Evolutionary conservation across 371 early-diverging fungal species (phyloP), one percentile per base, ranked within the genome.

Genomic region (Mucor sp.): DNA sequence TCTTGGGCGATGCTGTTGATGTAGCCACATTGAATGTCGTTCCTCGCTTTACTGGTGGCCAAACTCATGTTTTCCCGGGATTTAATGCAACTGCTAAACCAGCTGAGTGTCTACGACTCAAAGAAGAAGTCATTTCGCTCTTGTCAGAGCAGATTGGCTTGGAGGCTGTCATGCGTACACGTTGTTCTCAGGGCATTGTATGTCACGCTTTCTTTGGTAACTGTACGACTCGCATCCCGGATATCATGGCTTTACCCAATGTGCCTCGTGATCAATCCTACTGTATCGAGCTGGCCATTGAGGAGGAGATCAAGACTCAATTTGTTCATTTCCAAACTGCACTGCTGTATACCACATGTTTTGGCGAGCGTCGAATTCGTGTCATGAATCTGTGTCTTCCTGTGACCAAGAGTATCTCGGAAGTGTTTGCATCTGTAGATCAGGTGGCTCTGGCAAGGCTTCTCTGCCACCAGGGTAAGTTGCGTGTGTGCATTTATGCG

Each of bases 301-400:
- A 95, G 33, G 97, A 97, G 58, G 90, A 89, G 43, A 74, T 98
- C 50, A 89, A 89, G 41, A 82, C 87, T 6, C 85, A 91, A 0
- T 88, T 91, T 7, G 92, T 94, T 9, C 97, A 94, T 77, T 93
- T 99, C 88, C 99, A 99, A 80, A 93, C 98, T 3, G 99, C 99
- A 2, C 77, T 99, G 39, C 81, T 99, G 47, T 94, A 97, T 69
- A 99, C 97, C 6, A 91, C 91, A 1, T 83, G 88, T 28, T 80
- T 74, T 60, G 90, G 90, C 32, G 97, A 98, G 77, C 89, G 99
- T 30, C 91, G 98, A 47, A 99, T 99, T 72, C 90, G 99, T 58
- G 97, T 99, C 1, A 73, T 97, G 43, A 99, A 99, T 0, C 78
- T 96, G 69, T 91, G 93, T 14, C 77, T 99, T 19, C 98, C 99